Evolutionary conservation across 139 green algal genomes (phyloP), one percentile per base, ranked within the genome.

Genomic region (Coelastrella sp.): DNA sequence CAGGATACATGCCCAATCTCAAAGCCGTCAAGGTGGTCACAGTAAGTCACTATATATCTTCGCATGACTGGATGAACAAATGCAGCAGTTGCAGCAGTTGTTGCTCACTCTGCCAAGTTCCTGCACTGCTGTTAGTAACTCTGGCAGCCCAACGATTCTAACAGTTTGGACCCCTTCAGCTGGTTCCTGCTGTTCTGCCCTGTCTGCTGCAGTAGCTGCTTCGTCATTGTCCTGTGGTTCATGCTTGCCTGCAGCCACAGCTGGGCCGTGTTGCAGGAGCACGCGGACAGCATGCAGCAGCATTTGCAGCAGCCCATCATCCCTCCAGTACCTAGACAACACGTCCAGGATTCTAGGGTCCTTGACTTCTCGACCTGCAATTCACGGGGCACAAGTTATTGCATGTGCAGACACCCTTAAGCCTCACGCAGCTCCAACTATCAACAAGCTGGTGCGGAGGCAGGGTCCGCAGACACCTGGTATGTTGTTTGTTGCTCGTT

Each of bases 241-340:
- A 47, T 47, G 32, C 32, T 47, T n/a, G 17, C 7, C 13, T 32
- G 19, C 73, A 47, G 76, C 23, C 56, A 54, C 11, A n/a, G 76
- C 76, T 60, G 76, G 32, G 23, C 76, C 76, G 61, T 61, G 19
- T 47, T 61, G 76, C 10, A 82, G 7, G 5, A 82, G 76, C 6
- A 64, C 76, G 11, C 76, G 76, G 3, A 82, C 76, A 22, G 76
- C 76, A 64, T 82, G 76, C 76, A 82, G 76, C 76, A 82, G 76
- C 32, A 82, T 2, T 47, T 82, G 76, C 32, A 82, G 76, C 23
- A 64, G 14, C 4, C 32, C 76, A 20, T 82, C 76, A 8, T 82
- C 5, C 76, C 61, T 47, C 76, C 76, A 82, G 76, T 64, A 82
- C 7, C 20, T 20, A 59, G 19, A 17, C 11, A 82, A 54, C 2